Percentiles rank a stretch among this genome's conserved stretches.
phyloP scores from a whole-genome alignment of 768 basidiomycete genomes.

The Auriscalpium orientale region DNA sequence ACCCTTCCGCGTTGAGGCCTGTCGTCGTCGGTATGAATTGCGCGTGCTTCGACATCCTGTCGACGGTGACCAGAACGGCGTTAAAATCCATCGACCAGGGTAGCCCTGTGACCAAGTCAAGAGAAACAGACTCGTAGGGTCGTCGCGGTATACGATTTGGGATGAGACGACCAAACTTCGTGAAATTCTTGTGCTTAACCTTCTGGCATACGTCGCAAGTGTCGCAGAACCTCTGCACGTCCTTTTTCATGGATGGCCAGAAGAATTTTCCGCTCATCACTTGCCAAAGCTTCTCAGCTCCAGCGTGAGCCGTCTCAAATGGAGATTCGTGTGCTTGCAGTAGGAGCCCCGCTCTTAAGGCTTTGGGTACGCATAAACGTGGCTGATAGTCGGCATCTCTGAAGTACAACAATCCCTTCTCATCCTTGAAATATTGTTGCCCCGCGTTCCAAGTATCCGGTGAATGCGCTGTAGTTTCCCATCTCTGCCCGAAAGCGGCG shows the following conservation, averaged over 20 bases:
- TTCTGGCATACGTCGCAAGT: constrained; percentile 14
- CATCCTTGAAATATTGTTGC: constrained; percentile 4
- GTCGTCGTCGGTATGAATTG: constrained; percentile 21
- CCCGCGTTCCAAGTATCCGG: neutral
- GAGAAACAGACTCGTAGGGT: constrained; percentile 10
- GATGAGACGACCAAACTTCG: neutral
- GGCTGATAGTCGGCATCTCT: constrained; percentile 13
- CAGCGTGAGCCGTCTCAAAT: constrained; percentile 4
- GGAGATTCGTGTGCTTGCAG: constrained; percentile 5
- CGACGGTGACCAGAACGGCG: constrained; percentile 10
- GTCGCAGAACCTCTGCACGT: neutral
- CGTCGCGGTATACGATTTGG: constrained; percentile 4
- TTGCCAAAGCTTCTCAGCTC: constrained; percentile 1
- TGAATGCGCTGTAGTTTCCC: neutral
- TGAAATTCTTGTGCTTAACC: constrained; percentile 1
- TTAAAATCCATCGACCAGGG: constrained; percentile 8
- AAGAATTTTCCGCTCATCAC: neutral
- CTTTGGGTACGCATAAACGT: constrained; percentile 10
- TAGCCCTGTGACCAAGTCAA: constrained; percentile 5
- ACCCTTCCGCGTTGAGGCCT: neutral
- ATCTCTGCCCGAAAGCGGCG: neutral
- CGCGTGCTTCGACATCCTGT: constrained; percentile 23
- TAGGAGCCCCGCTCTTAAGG: neutral
- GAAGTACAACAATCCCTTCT: constrained; percentile 12
- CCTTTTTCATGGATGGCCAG: constrained; percentile 4